A percentile compares a stretch with the other conserved stretches of the same genome.
Conservation (phyloP, 306 rosid genomes). For the Neltuma alba region DNA sequence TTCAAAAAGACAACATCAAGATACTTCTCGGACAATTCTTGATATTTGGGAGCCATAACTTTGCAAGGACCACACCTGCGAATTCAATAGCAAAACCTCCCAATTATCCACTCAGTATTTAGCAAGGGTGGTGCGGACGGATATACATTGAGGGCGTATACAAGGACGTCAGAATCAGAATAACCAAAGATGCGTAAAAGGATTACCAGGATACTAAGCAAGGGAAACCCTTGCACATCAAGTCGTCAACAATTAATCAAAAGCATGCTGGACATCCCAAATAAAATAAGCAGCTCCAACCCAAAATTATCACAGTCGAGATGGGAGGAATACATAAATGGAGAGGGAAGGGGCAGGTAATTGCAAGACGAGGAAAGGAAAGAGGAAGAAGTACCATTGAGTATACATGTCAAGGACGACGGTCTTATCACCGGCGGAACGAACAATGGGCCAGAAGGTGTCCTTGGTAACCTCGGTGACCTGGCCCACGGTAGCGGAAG, state of each 20-base stretch:
- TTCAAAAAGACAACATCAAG: constrained; percentile 86
- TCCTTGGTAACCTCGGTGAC: constrained; percentile 92
- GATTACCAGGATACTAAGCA: not conserved
- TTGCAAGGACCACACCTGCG: constrained; percentile 99
- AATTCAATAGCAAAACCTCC: constrained; percentile 26
- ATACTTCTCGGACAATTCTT: constrained; percentile 76
- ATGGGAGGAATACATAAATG: not conserved
- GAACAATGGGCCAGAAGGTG: constrained; percentile 97
- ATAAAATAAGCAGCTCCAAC: too few species aligned
- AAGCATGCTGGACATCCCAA: not conserved
- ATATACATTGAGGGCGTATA: not conserved
- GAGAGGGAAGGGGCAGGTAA: not conserved
- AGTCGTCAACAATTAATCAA: constrained; percentile 11
- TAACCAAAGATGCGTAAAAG: constrained; percentile 12
- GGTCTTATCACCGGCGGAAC: constrained; percentile 86
- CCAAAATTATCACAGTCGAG: not conserved
- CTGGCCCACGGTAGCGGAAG: constrained; percentile 64
- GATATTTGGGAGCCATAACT: constrained; percentile 87
- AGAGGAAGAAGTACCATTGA: constrained; percentile 60
- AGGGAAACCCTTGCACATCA: constrained; percentile 12
- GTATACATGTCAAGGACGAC: constrained; percentile 98
- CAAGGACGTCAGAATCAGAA: not conserved
- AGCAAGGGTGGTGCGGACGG: not conserved
- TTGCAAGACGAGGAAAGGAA: not conserved
- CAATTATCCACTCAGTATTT: constrained; percentile 24